Percentiles rank a stretch among this genome's conserved stretches.
These are phyloP conservation scores for Teratosphaeria viscida DNA, from an alignment of 2,329 filamentous ascomycete genomes.

Conservation along the genomic window DNA sequence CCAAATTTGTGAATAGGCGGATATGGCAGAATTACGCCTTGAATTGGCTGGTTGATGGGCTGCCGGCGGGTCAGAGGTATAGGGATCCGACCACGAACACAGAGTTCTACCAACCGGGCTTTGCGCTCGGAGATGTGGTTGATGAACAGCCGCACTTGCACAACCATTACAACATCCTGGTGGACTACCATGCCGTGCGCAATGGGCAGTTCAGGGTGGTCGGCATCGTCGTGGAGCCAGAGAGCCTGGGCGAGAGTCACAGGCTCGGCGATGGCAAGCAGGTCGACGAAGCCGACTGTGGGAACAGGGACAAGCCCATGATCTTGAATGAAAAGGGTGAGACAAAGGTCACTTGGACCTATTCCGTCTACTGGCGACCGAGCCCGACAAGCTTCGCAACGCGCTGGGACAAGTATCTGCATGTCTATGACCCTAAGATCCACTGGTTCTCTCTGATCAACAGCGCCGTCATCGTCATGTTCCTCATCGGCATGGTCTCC, in stretches of 20 bases:
- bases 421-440: conserved; percentile 94
- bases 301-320: conserved; percentile 46
- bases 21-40: conserved; percentile 82
- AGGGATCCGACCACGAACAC: conserved; percentile 64
- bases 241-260: conserved; percentile 53
- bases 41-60: conserved; percentile 91
- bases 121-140: conserved; percentile 54
- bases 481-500: conserved; percentile 80
- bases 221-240: conserved; percentile 78
- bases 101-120: conserved; percentile 84
- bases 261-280: conserved; percentile 39
- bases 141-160: conserved; percentile 56
- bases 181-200: conserved; percentile 81
- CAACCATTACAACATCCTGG: conserved; percentile 89
- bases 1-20: conserved; percentile 69
- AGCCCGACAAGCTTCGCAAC: conserved; percentile 88
- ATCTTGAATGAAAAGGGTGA: conserved; percentile 51
- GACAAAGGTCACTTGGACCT: conserved; percentile 72
- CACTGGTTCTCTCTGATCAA: conserved; percentile 99
- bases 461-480: conserved; percentile 87
- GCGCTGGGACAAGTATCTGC: conserved; percentile 96
- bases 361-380: conserved; percentile 80
- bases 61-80: conserved; percentile 80
- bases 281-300: conserved; percentile 49
- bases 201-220: conserved; percentile 74